Base-by-base conservation (phyloP, 345 rosid genomes). In the Dipteronia sinensis region DNA sequence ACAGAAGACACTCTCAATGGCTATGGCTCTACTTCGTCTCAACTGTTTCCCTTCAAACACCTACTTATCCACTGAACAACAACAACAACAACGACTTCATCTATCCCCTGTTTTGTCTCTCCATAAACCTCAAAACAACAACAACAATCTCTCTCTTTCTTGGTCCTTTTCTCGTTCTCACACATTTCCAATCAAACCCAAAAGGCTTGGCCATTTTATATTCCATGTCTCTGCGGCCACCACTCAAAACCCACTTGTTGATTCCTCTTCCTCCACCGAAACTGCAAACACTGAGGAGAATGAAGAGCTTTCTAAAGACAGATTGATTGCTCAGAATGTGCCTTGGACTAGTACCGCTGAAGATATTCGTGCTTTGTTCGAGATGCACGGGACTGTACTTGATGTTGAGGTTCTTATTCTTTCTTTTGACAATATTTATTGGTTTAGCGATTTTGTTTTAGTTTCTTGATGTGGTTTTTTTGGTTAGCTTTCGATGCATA, bases 281-380 rank as follows among this genome's bases (percentile, higher is more conserved):
- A 58, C 72, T 40, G 13, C 80, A 73, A 83, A 76, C 1, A n/a
- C 58, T 10, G 80, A 76, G 34, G 51, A 49, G 40, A 82, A 69
- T 51, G 90, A 84, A 17, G 94, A 92, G 79, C 77, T 83, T 77
- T 88, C 89, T 3, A 82, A 44, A 58, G 86, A 90, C n/a, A 89
- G 90, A 76, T 69, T 94, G 87, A 72, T 90, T 75, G 94, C 91
- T 76, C 87, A 89, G 75, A 92, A 91, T 85, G 81, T 94, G 65
- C 97, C 98, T 47, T 94, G 96, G 94, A 76, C 77, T 23, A 80
- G 87, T 77, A 91, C 97, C 23, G 70, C 88, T 8, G 94, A 94
- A 73, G 98, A 94, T 71, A 85, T 94, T 47, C 91, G 98, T 59
- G 81, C 97, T 13, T 77, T 94, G 88, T 91, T 93, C 77, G 91